Conservation (phyloP, 495 filamentous ascomycete species). For the Sordaria brevicollis region DNA sequence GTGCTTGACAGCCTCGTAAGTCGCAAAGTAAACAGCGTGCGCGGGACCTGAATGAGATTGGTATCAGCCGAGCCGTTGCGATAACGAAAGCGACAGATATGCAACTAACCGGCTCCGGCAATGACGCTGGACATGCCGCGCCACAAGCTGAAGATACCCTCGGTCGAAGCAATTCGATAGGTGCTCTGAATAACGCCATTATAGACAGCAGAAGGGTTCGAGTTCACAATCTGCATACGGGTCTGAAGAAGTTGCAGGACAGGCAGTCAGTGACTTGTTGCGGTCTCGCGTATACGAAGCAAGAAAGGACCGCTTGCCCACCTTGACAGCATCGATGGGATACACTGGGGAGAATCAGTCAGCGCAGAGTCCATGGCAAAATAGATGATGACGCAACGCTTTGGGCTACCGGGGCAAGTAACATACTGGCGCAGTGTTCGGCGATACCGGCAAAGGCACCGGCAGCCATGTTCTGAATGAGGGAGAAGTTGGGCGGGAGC, state of each 20-base stretch:
- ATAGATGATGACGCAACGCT: background rate
- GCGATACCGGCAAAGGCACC: constrained; percentile 97
- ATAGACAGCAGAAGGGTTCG: constrained; percentile 75
- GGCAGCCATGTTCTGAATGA: constrained; percentile 72
- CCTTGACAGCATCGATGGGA: constrained; percentile 95
- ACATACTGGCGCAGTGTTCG: constrained; percentile 46
- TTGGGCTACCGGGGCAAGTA: background rate
- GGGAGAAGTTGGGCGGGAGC: constrained; percentile 49
- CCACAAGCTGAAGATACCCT: constrained; percentile 89
- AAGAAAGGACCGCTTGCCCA: constrained; percentile 31
- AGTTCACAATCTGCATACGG: constrained; percentile 92
- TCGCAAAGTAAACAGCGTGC: constrained; percentile 96
- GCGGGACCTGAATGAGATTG: constrained; percentile 60
- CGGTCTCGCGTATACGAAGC: background rate
- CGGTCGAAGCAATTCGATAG: constrained; percentile 77
- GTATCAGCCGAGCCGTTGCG: constrained; percentile 10
- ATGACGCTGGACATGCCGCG: constrained; percentile 94
- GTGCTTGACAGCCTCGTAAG: constrained; percentile 95
- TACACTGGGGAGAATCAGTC: constrained; percentile 75
- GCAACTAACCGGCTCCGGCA: constrained; percentile 73
- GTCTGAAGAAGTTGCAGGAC: constrained; percentile 48
- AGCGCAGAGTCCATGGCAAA: constrained; percentile 4
- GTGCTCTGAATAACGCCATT: constrained; percentile 87
- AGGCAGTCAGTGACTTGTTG: constrained; percentile 11
- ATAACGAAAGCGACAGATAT: background rate